Base-by-base conservation (phyloP, 2,329 filamentous ascomycete genomes). In the Xylariaceae sp. region DNA sequence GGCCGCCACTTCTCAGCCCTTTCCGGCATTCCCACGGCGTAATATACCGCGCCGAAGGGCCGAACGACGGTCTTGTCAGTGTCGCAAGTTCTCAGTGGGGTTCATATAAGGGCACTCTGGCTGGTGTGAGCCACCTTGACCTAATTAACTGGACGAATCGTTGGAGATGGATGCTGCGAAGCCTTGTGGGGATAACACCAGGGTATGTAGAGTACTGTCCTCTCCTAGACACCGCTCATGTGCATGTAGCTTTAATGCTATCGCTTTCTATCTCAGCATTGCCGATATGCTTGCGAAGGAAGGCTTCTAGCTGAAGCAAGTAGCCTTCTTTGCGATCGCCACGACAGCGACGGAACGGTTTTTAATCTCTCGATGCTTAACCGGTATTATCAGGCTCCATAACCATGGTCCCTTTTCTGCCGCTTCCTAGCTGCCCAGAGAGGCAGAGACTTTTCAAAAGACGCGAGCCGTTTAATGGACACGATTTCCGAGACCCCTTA, bases 201-300 rank as follows among this genome's bases (percentile, higher is more conserved):
- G 74, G 72, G 77, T 79, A 64, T 67, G 75, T 85, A 19, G 6
- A 40, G 12, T 9, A 44, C 10, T 32, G 12, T 8, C 2, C 6
- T 15, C 44, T 15, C 13, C 3, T 36, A 21, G 13, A 5, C 41
- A 47, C 8, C 1, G 45, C 61, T 63, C 41, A 64, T 29, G 4
- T 1, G 41, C 44, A 37, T 37, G 26, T 49, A 83, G 78, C 15
- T 87, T 87, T 62, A 87, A 86, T 63, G 84, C 84, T 2, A 77
- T 86, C 53, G 84, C 84, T 0, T 85, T 87, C 62, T 87, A 87
- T 61, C 74, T 86, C 2, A 81, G 79, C 55, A 81, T 87, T 63
- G 79, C 78, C 10, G 80, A 88, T 63, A 89, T 88, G 85, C 71
- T 89, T 47, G 84, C 86, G 2, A 86, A 84, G 62, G 85, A 89